A percentile compares a stretch with the other conserved stretches of the same genome.
Conservation (phyloP, 2,329 filamentous ascomycete species). For the Incumbomyces lentus region DNA sequence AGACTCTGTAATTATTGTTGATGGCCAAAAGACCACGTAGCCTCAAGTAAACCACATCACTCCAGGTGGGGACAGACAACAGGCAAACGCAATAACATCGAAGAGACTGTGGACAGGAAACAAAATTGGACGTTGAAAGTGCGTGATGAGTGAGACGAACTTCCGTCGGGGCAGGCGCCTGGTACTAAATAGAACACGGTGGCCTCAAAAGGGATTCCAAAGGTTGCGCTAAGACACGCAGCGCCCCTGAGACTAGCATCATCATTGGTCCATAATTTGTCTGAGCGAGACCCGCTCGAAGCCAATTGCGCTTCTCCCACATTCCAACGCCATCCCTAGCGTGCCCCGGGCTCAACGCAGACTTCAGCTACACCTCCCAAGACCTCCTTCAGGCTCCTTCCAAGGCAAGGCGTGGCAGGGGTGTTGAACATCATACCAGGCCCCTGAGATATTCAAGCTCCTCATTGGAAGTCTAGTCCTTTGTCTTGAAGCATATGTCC, state of each 20-base stretch:
- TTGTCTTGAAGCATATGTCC: too few relatives aligned
- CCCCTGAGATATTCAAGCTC: background rate
- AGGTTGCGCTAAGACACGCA: background rate
- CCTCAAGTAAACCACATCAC: slow-evolving; percentile 17
- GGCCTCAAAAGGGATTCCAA: too few relatives aligned
- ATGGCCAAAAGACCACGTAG: slow-evolving; percentile 18
- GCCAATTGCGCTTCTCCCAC: background rate
- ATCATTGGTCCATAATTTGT: background rate
- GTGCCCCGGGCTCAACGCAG: background rate
- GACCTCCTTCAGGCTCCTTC: background rate
- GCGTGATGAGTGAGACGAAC: background rate
- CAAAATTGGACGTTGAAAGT: background rate
- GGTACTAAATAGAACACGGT: background rate
- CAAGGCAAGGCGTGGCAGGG: too few relatives aligned
- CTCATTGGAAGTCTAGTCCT: background rate
- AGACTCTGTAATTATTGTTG: slow-evolving; percentile 6
- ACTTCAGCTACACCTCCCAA: background rate
- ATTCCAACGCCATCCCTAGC: background rate
- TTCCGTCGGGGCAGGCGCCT: background rate
- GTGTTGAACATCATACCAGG: background rate
- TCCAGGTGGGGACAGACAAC: slow-evolving; percentile 7
- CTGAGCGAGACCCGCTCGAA: background rate
- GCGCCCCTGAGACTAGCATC: background rate
- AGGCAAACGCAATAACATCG: background rate
- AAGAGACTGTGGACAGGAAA: background rate